phyloP scores from a whole-genome alignment of 441 rosid species.

The Rhodomyrtus psidioides region DNA sequence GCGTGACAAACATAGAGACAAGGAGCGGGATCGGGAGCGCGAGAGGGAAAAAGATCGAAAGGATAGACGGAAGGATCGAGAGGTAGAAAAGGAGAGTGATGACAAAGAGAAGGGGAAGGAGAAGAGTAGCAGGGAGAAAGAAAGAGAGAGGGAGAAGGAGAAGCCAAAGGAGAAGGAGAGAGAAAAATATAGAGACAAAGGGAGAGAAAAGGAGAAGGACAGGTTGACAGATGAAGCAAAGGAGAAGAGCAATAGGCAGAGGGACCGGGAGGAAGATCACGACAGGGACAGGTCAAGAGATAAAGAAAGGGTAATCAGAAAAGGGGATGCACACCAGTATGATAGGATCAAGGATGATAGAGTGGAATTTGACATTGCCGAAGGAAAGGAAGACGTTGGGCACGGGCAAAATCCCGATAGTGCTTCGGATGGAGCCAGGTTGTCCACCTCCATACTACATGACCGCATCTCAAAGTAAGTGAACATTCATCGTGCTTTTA shows the following conservation, averaged over 20 bases:
- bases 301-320: slow-evolving; percentile 28
- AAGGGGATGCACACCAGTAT: slow-evolving; percentile 23
- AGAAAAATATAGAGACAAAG: slow-evolving; percentile 31
- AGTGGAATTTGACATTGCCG: slow-evolving; percentile 24
- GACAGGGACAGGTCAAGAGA: slow-evolving; percentile 46
- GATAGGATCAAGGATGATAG: slow-evolving; percentile 21
- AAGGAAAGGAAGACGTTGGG: slow-evolving; percentile 26
- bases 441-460: slow-evolving; percentile 30
- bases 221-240: slow-evolving; percentile 23
- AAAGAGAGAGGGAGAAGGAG: slow-evolving; percentile 45
- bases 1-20: slow-evolving; percentile 16
- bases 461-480: slow-evolving; percentile 71
- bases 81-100: not conserved
- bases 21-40: slow-evolving; percentile 35
- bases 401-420: slow-evolving; percentile 23
- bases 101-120: slow-evolving; percentile 16
- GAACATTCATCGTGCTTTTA: not conserved
- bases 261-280: slow-evolving; percentile 27
- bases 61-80: slow-evolving; percentile 6
- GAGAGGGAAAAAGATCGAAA: slow-evolving; percentile 31
- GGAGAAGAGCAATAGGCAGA: not conserved
- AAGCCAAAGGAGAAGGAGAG: slow-evolving; percentile 33
- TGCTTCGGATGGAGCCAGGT: slow-evolving; percentile 23
- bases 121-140: slow-evolving; percentile 17
- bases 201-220: slow-evolving; percentile 14